Base-by-base conservation (phyloP, 805 yeast genomes). In the Wickerhamiella kurtzmanii region DNA sequence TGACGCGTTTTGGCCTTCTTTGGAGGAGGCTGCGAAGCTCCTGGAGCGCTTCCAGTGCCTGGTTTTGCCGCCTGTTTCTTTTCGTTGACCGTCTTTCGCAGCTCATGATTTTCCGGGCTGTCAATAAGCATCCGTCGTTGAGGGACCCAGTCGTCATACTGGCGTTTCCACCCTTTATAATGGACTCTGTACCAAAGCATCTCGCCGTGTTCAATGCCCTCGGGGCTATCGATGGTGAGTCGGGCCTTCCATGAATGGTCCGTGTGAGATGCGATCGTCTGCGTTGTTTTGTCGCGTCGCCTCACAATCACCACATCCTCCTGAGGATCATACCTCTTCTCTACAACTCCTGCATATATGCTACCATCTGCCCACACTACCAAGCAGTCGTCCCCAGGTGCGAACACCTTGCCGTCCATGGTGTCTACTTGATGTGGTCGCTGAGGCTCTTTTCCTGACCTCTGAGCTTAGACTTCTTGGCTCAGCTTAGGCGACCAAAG, bases 111-210 rank as follows among this genome's bases (percentile, higher is more conserved):
- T 53, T 81, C 94, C 25, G 76, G 80, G 44, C 73, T 82, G 58
- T 70, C 71, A 52, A 77, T 80, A 57, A 84, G 67, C 4, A 89
- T 73, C 35, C 97, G 66, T 37, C 76, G 79, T 5, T 64, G 63
- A 1, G 75, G 73, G 1, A 89, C 89, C 98, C 98, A 89, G 63
- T 89, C 98, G 60, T 89, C 97, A 95, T 96, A 89, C 49, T 87
- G 79, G 16, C 80, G 64, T 58, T 88, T 89, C 98, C 98, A 89
- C 2, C 98, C 97, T 55, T 80, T 82, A 64, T 89, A 89, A 60
- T 92, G 98, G 16, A 89, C 76, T 54, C 70, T 79, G 63, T 77
- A 88, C 25, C 78, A 70, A 6, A 19, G 22, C 41, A 38, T 18
- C 55, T 54, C 37, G 56, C 41, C 62, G 22, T 66, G 71, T 16